Evolutionary conservation across 371 early-diverging fungal species (phyloP).

Genomic region (Apophysomyces variabilis): DNA sequence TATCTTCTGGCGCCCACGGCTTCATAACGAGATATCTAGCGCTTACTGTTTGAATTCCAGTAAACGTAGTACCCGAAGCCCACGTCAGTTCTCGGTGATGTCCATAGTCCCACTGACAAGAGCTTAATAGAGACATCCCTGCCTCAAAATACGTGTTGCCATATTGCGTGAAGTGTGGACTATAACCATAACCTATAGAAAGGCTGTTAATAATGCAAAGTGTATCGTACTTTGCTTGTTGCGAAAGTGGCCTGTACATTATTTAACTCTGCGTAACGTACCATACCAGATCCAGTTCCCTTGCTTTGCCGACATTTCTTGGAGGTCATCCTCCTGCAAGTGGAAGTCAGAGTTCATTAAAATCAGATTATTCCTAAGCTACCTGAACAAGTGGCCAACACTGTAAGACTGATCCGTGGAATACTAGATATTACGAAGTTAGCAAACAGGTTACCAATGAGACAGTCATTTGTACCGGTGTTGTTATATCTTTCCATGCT

Average conservation of each 20-base stretch:
- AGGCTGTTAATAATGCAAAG: no score
- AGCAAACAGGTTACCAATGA: not conserved
- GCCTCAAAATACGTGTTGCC: not conserved
- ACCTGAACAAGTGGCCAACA: constrained; percentile 1
- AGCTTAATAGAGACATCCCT: not conserved
- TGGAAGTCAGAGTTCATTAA: not conserved
- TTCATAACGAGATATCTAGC: constrained; percentile 9
- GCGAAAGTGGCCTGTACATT: no score
- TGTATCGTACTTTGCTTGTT: no score
- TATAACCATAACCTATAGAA: no score
- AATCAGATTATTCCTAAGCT: not conserved
- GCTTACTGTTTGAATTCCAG: not conserved
- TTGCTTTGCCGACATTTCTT: not conserved
- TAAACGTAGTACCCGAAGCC: not conserved
- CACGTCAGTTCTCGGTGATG: not conserved
- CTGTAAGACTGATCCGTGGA: not conserved
- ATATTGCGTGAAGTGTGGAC: no score
- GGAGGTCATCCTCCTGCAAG: not conserved
- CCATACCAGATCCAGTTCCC: no score
- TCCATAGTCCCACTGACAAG: not conserved
- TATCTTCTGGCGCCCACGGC: constrained; percentile 11
- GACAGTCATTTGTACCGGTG: not conserved
- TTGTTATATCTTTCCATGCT: not conserved
- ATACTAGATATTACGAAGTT: not conserved
- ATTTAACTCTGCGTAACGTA: no score